Percentiles rank a stretch among this genome's conserved stretches.
phyloP scores from a whole-genome alignment of 2,329 filamentous ascomycete species.

The Alternaria solani region DNA sequence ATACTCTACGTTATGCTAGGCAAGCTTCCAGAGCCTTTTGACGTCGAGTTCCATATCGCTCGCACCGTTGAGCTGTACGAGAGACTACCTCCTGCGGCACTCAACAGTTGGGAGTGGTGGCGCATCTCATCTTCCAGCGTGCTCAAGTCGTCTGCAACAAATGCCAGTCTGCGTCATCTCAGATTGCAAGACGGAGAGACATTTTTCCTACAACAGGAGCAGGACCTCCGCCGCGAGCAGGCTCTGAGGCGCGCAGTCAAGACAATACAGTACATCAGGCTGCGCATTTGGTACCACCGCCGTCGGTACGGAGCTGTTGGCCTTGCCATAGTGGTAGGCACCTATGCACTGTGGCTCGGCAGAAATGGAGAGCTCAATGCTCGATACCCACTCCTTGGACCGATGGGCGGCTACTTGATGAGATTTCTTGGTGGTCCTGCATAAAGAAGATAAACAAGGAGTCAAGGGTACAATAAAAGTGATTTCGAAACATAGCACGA shows the following conservation, averaged over 20 bases:
- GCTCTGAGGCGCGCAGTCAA: constrained; percentile 49
- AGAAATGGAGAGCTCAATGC: constrained; percentile 21
- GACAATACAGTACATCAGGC: constrained; percentile 43
- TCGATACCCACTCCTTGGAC: constrained; percentile 21
- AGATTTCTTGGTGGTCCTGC: constrained; percentile 20
- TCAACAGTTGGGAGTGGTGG: constrained; percentile 72
- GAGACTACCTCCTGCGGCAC: constrained; percentile 72
- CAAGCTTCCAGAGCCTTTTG: constrained; percentile 81
- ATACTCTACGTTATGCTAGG: constrained; percentile 90
- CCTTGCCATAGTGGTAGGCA: constrained; percentile 60
- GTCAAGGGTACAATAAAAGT: constrained; percentile 9
- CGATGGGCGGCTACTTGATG: constrained; percentile 28
- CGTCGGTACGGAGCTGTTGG: constrained; percentile 64
- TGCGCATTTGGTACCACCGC: constrained; percentile 70
- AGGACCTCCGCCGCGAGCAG: constrained; percentile 74
- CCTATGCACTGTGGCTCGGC: constrained; percentile 49
- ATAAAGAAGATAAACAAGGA: neutral
- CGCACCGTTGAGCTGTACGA: constrained; percentile 71
- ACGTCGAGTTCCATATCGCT: constrained; percentile 79
- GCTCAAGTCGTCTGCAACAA: constrained; percentile 78
- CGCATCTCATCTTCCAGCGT: constrained; percentile 78
- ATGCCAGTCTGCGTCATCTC: constrained; percentile 61
- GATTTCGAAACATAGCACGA: constrained; percentile 13
- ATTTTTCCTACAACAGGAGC: constrained; percentile 75
- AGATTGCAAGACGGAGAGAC: constrained; percentile 70